phyloP scores from a whole-genome alignment of 192 early-diverging fungal species.

The Coemansia sp. region DNA sequence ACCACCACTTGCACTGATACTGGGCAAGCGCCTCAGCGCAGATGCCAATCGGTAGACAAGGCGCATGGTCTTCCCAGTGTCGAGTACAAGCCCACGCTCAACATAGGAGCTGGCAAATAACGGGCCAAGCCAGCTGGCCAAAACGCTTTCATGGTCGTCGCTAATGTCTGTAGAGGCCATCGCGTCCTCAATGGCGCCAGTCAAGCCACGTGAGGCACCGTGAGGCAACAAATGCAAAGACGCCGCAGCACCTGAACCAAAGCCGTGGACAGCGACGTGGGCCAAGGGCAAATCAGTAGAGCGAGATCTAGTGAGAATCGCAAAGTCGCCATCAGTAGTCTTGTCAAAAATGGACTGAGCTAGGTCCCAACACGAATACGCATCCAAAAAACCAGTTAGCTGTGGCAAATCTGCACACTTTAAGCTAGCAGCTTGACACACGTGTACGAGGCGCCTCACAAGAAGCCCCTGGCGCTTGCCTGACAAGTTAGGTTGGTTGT shows the following conservation, averaged over 20 bases:
- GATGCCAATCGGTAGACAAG: constrained; percentile 30
- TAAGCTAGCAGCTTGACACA: constrained; percentile 25
- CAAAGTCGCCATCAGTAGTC: constrained; percentile 50
- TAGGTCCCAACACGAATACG: constrained; percentile 41
- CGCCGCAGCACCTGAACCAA: not conserved
- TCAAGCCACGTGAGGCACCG: not conserved
- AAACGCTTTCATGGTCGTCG: not conserved
- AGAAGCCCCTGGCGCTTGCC: constrained; percentile 20
- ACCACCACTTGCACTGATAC: not conserved
- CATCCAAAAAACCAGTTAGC: constrained; percentile 27
- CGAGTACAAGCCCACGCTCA: constrained; percentile 63
- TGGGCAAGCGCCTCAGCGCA: constrained; percentile 29
- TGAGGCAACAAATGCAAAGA: not conserved
- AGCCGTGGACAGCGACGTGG: not conserved
- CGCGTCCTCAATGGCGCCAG: not conserved
- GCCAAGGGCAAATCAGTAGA: not conserved
- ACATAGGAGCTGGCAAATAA: constrained; percentile 57
- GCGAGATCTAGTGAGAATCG: constrained; percentile 19
- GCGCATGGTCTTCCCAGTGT: constrained; percentile 57
- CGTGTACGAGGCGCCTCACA: constrained; percentile 7
- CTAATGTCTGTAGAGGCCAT: constrained; percentile 3
- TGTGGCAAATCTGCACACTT: constrained; percentile 23
- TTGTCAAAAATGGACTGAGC: constrained; percentile 31
- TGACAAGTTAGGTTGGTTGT: not conserved
- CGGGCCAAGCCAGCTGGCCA: constrained; percentile 28